Percentiles rank a stretch among this genome's conserved stretches.
Conservation (phyloP, 805 yeast species). For the Kluyveromyces nonfermentans region DNA sequence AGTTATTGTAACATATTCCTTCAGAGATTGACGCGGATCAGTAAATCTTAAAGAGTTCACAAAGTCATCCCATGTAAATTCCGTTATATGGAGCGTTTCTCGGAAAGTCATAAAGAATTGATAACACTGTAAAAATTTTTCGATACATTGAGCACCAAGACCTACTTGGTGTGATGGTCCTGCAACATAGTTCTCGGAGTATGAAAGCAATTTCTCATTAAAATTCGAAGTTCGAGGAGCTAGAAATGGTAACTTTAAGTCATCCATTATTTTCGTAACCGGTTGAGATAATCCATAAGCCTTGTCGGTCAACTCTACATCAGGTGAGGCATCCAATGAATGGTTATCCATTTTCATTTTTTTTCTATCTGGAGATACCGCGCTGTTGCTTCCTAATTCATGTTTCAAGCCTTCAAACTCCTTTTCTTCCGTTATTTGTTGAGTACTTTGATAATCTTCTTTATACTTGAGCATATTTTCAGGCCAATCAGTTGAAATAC, state of each 20-base stretch:
- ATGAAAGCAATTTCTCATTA: not conserved
- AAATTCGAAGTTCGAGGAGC: constrained; percentile 11
- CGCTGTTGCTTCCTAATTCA: constrained; percentile 13
- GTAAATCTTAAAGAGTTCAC: constrained; percentile 23
- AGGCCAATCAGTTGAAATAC: constrained; percentile 29
- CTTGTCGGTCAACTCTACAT: not conserved
- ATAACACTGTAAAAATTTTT: constrained; percentile 20
- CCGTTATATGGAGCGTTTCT: constrained; percentile 16
- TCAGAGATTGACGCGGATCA: constrained; percentile 12
- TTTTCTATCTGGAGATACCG: constrained; percentile 6
- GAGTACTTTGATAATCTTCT: constrained; percentile 15
- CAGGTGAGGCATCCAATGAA: not conserved
- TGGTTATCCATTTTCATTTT: constrained; percentile 4
- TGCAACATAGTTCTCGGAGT: not conserved
- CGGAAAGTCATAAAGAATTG: constrained; percentile 27
- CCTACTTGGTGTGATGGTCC: not conserved
- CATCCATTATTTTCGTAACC: constrained; percentile 21
- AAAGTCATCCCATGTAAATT: constrained; percentile 24
- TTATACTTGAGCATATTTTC: constrained; percentile 22
- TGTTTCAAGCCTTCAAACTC: constrained; percentile 3
- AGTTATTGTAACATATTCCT: not conserved
- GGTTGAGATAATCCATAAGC: not conserved
- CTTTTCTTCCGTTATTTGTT: constrained; percentile 4
- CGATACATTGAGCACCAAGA: constrained; percentile 8
- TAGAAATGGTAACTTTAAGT: constrained; percentile 19